Evolutionary conservation across 352 stramenopile genomes (phyloP).

Genomic region (Aphanomyces stellatus): DNA sequence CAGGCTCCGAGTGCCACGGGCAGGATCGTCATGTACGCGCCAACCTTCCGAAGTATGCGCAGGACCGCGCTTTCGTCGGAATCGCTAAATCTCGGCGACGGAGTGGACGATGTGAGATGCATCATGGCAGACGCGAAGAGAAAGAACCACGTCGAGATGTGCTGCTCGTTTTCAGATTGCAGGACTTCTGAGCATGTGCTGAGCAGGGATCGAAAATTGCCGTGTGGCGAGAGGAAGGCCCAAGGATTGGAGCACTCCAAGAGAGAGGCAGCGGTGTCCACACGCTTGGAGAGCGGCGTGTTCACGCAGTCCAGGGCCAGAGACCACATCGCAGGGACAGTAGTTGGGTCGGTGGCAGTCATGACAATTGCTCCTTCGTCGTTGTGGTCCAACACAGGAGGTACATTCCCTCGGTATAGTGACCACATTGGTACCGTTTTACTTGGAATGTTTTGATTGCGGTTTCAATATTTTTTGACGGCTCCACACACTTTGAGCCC

Average conservation of each 20-base stretch:
- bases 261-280: not conserved
- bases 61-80: conserved; percentile 1
- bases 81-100: no score
- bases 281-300: not conserved
- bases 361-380: no score
- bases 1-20: not conserved
- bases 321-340: not conserved
- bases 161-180: not conserved
- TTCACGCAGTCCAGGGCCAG: not conserved
- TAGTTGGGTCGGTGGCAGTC: no score
- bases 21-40: conserved; percentile 5
- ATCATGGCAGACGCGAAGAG: not conserved
- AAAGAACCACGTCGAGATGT: not conserved
- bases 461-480: no score
- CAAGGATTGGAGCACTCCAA: not conserved
- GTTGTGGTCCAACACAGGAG: no score
- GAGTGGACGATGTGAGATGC: not conserved
- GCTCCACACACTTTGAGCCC: no score
- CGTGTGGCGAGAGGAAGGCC: not conserved
- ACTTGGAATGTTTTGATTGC: no score
- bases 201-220: not conserved
- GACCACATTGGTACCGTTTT: no score
- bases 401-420: no score
- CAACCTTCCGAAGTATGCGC: not conserved
- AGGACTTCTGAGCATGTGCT: conserved; percentile 15